Percentiles rank a stretch among this genome's conserved stretches.
Conservation (phyloP, 208 protist species). For the Naegleria gruberi region DNA sequence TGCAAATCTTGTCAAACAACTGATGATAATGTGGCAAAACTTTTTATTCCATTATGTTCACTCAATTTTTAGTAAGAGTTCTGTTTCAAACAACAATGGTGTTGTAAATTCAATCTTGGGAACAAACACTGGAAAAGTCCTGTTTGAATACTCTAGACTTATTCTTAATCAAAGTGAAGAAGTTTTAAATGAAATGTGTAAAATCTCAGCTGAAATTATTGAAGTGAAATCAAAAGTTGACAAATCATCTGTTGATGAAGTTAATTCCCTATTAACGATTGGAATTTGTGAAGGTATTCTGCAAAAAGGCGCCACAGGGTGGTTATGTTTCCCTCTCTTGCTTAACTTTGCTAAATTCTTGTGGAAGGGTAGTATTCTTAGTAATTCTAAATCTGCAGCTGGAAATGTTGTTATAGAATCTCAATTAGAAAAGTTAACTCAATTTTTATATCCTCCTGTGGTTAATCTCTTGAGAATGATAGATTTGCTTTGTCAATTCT, state of each 20-base stretch:
- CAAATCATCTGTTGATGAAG: not conserved
- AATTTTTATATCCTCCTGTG: not conserved
- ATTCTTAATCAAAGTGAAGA: not conserved
- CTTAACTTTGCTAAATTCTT: not conserved
- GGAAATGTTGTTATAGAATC: not conserved
- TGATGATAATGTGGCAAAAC: conserved; percentile 14
- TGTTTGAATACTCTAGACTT: not conserved
- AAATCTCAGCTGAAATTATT: not conserved
- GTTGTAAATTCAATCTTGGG: not conserved
- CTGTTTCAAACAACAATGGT: not conserved
- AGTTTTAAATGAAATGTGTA: not conserved
- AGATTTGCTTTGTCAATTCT: not conserved
- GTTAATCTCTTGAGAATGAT: not conserved
- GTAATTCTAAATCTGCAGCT: not conserved
- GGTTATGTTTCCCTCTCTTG: not conserved
- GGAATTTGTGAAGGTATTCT: no score
- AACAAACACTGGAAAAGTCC: not conserved
- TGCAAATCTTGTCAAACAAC: not conserved
- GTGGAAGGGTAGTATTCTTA: not conserved
- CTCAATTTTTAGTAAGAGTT: not conserved
- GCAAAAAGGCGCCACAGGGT: not conserved
- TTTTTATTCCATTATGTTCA: not conserved
- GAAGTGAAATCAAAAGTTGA: not conserved
- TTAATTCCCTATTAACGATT: not conserved
- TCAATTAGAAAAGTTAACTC: not conserved